Conservation (phyloP, 164 flowering plant species). For the Annona cherimola region DNA sequence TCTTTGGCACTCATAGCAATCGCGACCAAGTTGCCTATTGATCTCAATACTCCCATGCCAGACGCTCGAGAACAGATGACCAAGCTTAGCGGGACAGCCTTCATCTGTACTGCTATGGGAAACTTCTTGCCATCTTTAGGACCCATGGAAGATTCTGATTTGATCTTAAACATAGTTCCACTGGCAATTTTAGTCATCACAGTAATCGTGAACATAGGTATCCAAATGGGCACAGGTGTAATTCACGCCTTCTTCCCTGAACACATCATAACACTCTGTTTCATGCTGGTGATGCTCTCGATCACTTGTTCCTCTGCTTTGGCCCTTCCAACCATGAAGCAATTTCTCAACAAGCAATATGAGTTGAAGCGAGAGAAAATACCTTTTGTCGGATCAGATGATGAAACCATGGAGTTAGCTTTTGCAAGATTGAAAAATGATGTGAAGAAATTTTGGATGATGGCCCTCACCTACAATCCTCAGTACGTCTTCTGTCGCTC, state of each 20-base stretch:
- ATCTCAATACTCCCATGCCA: conserved; percentile 54
- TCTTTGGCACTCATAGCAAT: conserved; percentile 43
- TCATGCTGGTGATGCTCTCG: conserved; percentile 7
- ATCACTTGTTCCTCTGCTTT: conserved; percentile 3
- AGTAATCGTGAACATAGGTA: not conserved
- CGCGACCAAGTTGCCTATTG: conserved; percentile 46
- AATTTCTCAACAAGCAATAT: not conserved
- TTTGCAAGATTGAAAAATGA: conserved; percentile 32
- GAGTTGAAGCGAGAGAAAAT: not conserved
- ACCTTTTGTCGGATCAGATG: no score
- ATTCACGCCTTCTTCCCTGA: conserved; percentile 12
- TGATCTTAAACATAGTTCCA: not conserved
- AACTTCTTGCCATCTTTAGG: conserved; percentile 10
- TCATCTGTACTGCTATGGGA: conserved; percentile 7
- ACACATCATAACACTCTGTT: not conserved
- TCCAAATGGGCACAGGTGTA: conserved; percentile 14
- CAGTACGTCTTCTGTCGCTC: conserved; percentile 59
- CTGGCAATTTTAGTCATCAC: conserved; percentile 7
- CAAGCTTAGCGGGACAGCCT: conserved; percentile 13
- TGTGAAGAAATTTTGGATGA: conserved; percentile 49
- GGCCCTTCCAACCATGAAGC: conserved; percentile 4
- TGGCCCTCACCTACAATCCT: conserved; percentile 57
- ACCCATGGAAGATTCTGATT: conserved; percentile 1
- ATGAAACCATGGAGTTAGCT: not conserved
- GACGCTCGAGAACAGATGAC: conserved; percentile 5